These are phyloP conservation scores for Epichloe elymi DNA, from an alignment of 2,329 filamentous ascomycete species.

Conservation along the genomic window DNA sequence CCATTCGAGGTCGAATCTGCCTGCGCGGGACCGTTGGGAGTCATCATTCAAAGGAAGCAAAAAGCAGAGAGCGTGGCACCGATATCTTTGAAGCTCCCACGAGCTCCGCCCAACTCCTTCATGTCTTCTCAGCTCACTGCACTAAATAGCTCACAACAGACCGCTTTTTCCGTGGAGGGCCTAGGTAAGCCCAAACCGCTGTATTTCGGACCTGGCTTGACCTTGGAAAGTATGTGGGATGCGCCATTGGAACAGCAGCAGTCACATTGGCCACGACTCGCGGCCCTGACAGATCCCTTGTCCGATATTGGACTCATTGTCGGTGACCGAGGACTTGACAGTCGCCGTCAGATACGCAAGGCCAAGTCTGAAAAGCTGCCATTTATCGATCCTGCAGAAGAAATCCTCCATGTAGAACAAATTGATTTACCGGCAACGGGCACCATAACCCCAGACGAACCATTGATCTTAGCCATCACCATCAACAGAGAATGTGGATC, in stretches of 20 bases:
- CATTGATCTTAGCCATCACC: slow-evolving; percentile 65
- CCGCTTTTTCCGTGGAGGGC: slow-evolving; percentile 43
- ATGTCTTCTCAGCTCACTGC: slow-evolving; percentile 53
- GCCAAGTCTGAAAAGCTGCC: slow-evolving; percentile 27
- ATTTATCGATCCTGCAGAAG: slow-evolving; percentile 63
- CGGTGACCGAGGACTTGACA: slow-evolving; percentile 34
- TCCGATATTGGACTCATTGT: slow-evolving; percentile 77
- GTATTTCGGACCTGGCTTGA: slow-evolving; percentile 37
- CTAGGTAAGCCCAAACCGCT: slow-evolving; percentile 42
- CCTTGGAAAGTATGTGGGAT: slow-evolving; percentile 46
- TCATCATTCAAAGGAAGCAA: slow-evolving; percentile 75
- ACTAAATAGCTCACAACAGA: slow-evolving; percentile 35
- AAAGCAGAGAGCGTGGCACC: slow-evolving; percentile 35
- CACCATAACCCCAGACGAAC: slow-evolving; percentile 25
- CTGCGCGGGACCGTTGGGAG: slow-evolving; percentile 67
- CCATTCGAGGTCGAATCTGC: slow-evolving; percentile 89
- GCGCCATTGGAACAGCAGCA: slow-evolving; percentile 37
- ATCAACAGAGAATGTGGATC: slow-evolving; percentile 62
- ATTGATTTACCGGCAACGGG: slow-evolving; percentile 39
- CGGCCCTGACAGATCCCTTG: slow-evolving; percentile 74
- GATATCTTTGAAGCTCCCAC: slow-evolving; percentile 41
- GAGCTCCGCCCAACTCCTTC: slow-evolving; percentile 73
- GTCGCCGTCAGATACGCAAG: slow-evolving; percentile 16
- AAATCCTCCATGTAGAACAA: slow-evolving; percentile 70
- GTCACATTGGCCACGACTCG: slow-evolving; percentile 59